These are phyloP conservation scores for Nakazawaea anatomiae DNA, from an alignment of 805 yeast genomes.

Conservation along the genomic window DNA sequence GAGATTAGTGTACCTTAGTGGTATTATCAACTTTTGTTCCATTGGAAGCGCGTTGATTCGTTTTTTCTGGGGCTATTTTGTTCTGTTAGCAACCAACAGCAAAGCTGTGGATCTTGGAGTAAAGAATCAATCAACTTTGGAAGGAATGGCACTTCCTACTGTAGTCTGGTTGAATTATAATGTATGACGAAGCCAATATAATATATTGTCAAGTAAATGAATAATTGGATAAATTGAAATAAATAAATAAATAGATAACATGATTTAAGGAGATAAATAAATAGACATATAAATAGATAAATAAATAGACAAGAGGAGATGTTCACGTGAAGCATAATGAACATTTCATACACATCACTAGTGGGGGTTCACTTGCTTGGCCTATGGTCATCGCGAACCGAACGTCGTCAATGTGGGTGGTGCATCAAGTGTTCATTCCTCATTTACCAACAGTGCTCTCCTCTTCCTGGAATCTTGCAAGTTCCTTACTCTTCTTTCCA, in stretches of 20 bases:
- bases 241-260: neutral
- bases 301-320: neutral
- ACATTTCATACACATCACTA: too few relatives aligned
- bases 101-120: too few relatives aligned
- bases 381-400: too few relatives aligned
- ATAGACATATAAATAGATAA: neutral
- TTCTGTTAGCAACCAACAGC: neutral
- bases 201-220: neutral
- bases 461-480: slow-evolving; percentile 31
- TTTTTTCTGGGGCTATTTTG: neutral
- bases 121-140: too few relatives aligned
- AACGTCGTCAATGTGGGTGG: too few relatives aligned
- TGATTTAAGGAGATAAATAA: neutral
- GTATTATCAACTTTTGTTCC: too few relatives aligned
- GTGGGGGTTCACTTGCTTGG: too few relatives aligned
- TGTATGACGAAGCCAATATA: too few relatives aligned
- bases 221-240: neutral
- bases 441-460: slow-evolving; percentile 14
- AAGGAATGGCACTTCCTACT: too few relatives aligned
- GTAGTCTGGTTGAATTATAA: too few relatives aligned
- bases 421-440: neutral
- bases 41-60: neutral
- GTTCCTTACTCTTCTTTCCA: slow-evolving; percentile 30
- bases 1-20: too few relatives aligned
- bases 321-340: too few relatives aligned